phyloP scores from a whole-genome alignment of 2,329 filamentous ascomycete species.

The Neonectria neomacrospora region DNA sequence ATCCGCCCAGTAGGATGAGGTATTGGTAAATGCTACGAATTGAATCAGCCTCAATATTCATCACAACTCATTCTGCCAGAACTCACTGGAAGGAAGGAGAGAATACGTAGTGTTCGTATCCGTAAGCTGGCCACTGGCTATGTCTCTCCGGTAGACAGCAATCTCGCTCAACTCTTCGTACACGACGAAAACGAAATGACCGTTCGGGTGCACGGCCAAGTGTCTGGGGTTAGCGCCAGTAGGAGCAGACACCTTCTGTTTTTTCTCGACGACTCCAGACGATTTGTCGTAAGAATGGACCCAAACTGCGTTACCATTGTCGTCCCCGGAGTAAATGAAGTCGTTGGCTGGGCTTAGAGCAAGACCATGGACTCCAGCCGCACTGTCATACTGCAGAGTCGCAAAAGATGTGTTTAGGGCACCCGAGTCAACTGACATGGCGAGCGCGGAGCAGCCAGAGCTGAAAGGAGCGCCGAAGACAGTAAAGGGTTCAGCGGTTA shows the following conservation, averaged over 20 bases:
- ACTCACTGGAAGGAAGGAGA: constrained; percentile 14
- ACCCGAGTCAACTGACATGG: constrained; percentile 19
- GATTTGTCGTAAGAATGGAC: constrained; percentile 24
- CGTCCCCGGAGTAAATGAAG: constrained; percentile 30
- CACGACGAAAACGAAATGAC: constrained; percentile 10
- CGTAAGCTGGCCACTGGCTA: constrained; percentile 8
- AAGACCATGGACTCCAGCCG: constrained; percentile 20
- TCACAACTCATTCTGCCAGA: not conserved
- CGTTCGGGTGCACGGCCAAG: constrained; percentile 10
- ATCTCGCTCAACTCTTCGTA: constrained; percentile 14
- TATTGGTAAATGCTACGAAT: constrained; percentile 15
- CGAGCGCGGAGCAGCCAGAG: constrained; percentile 23
- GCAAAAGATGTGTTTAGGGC: constrained; percentile 7
- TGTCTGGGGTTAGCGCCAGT: constrained; percentile 15
- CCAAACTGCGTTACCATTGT: constrained; percentile 31
- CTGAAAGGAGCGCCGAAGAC: constrained; percentile 29
- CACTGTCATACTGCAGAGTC: constrained; percentile 7
- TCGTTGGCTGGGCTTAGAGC: constrained; percentile 18
- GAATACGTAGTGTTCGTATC: constrained; percentile 14
- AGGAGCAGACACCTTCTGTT: constrained; percentile 7
- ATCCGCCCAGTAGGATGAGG: constrained; percentile 22
- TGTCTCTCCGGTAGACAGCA: constrained; percentile 4
- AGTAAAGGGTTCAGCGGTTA: constrained; percentile 11
- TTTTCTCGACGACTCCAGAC: constrained; percentile 3
- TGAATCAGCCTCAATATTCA: not conserved